Base-by-base conservation (phyloP, 345 rosid species). In the Linum usitatissimum region DNA sequence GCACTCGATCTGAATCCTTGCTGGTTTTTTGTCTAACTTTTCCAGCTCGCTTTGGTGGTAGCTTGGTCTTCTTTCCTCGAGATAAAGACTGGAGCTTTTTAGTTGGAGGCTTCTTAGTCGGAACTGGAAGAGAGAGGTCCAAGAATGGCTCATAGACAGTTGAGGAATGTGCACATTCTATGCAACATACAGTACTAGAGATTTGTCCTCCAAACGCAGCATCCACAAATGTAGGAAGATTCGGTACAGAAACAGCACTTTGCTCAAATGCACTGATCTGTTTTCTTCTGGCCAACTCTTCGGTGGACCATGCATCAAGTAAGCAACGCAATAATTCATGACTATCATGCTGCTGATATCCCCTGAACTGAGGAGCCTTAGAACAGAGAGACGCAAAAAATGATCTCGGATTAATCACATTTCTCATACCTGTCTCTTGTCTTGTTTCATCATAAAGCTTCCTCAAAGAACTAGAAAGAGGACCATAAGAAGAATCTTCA, bases 261-360 rank as follows among this genome's bases (percentile, higher is more conserved):
- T 68, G 70, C 42, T 64, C 67, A 21, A 78, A 71, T 68, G 72
- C 66, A 61, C 65, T 77, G 57, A 23, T 62, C 73, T 76, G 80
- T 72, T 80, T 88, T 64, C 77, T 76, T 51, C 62, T 68, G 57
- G 67, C 75, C 38, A 85, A 74, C 75, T 90, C 99, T 75, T 94
- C 99, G 9, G 84, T 73, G 58, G 87, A 83, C 79, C 90, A 76
- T 8, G 81, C 76, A 74, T 94, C 99, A 64, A 94, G 89, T 66
- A 94, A 78, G 80, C 83, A 90, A 6, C 79, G 79, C 63, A 94
- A 88, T 78, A 94, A 74, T 79, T 94, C 97, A 70, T 94, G 99
- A 68, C 97, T 85, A 61, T 94, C 99, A 63, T 94, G 97, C 79
- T 88, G 99, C 71, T 88, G 93, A 75, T 79, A 88, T 68, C 97